These are phyloP conservation scores for Corylus heterophylla DNA, from an alignment of 306 rosid genomes.

Conservation along the genomic window DNA sequence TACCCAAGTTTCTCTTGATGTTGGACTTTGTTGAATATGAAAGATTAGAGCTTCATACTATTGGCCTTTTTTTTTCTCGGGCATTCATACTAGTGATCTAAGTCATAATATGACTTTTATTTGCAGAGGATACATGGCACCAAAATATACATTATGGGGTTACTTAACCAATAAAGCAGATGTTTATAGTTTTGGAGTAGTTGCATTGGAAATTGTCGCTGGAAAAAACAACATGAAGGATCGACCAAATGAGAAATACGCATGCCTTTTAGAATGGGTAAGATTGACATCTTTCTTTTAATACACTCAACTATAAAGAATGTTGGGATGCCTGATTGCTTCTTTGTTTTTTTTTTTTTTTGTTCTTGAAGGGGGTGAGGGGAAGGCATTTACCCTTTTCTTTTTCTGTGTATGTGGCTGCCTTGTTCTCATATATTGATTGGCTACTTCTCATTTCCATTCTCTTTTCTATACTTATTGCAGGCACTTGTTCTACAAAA, in stretches of 20 bases:
- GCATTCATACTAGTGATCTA: no score
- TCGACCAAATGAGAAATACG: conserved; percentile 44
- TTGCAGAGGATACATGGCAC: conserved; percentile 77
- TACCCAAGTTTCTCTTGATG: no score
- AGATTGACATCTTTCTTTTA: background rate
- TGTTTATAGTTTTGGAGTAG: conserved; percentile 67
- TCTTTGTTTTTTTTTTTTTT: background rate
- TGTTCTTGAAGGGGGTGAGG: no score
- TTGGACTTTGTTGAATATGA: no score
- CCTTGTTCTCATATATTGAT: no score
- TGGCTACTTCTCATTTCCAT: no score
- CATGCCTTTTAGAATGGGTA: conserved; percentile 74
- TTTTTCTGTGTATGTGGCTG: no score
- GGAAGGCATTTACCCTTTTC: no score
- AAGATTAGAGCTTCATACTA: no score
- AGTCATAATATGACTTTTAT: background rate
- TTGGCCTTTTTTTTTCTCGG: no score
- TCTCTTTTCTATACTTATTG: background rate
- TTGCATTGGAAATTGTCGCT: conserved; percentile 52
- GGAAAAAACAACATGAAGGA: conserved; percentile 49
- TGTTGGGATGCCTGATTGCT: background rate
- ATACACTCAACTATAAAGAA: background rate
- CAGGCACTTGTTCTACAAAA: conserved; percentile 32
- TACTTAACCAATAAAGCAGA: conserved; percentile 54
- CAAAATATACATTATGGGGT: conserved; percentile 76